These are phyloP conservation scores for Cryptosporidium andersoni DNA, from an alignment of 169 alveolate species.

Conservation along the genomic window DNA sequence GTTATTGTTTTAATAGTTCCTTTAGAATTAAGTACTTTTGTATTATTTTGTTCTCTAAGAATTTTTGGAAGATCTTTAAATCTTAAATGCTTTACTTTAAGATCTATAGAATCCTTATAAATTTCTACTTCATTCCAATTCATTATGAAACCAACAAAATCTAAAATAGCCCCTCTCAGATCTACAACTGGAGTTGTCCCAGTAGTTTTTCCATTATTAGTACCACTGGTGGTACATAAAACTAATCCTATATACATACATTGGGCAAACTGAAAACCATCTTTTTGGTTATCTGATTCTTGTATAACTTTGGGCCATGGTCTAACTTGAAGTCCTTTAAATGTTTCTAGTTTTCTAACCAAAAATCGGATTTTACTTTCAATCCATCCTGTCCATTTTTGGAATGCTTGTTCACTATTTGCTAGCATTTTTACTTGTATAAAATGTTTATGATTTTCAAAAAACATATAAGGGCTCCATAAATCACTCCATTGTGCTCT, in stretches of 20 bases:
- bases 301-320: constrained; percentile 79
- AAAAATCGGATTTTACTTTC: constrained; percentile 83
- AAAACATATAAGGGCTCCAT: constrained; percentile 79
- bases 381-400: constrained; percentile 85
- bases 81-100: constrained; percentile 53
- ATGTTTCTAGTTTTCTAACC: constrained; percentile 80
- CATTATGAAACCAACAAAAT: constrained; percentile 70
- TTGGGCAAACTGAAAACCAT: constrained; percentile 54
- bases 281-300: constrained; percentile 49
- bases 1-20: not conserved
- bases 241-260: constrained; percentile 66
- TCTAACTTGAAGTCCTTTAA: constrained; percentile 80
- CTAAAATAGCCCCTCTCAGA: constrained; percentile 63
- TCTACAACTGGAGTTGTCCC: constrained; percentile 61
- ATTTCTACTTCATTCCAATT: constrained; percentile 64
- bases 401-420: constrained; percentile 76
- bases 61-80: constrained; percentile 41
- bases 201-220: not conserved
- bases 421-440: constrained; percentile 82
- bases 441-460: constrained; percentile 81
- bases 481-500: constrained; percentile 78
- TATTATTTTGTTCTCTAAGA: constrained; percentile 31
- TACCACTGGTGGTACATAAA: not conserved
- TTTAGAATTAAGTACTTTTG: not conserved
- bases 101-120: constrained; percentile 59